A percentile compares a stretch with the other conserved stretches of the same genome.
phyloP scores from a whole-genome alignment of 2,329 filamentous ascomycete species.

The Verticillium dahliae region DNA sequence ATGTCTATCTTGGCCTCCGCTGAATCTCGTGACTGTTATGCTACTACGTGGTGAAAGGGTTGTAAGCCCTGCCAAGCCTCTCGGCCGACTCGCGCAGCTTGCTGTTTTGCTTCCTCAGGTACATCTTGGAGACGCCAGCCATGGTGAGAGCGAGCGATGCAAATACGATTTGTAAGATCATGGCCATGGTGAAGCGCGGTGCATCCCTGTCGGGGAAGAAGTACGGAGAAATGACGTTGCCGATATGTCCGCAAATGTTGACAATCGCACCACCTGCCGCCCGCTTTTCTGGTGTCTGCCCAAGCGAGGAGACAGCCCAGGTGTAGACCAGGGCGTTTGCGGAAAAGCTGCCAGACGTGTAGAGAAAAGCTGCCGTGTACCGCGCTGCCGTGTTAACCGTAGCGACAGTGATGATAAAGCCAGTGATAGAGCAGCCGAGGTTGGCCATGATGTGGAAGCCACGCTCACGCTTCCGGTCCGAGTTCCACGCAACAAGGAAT shows the following conservation, averaged over 20 bases:
- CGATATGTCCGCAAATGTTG: conserved; percentile 27
- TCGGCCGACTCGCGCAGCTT: conserved; percentile 17
- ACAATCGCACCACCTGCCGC: conserved; percentile 32
- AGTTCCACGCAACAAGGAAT: conserved; percentile 29
- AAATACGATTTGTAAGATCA: conserved; percentile 12
- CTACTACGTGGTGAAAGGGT: neutral
- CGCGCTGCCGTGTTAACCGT: conserved; percentile 20
- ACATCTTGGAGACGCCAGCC: conserved; percentile 26
- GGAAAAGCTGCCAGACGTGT: conserved; percentile 26
- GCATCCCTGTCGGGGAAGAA: conserved; percentile 25
- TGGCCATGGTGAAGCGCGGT: conserved; percentile 13
- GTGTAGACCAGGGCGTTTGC: conserved; percentile 38
- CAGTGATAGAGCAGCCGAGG: conserved; percentile 30
- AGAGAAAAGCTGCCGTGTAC: conserved; percentile 23
- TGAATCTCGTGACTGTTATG: neutral
- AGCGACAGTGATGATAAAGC: conserved; percentile 22
- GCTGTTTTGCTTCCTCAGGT: conserved; percentile 26
- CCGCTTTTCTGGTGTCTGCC: conserved; percentile 39
- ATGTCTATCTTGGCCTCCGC: neutral
- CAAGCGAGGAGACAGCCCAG: conserved; percentile 31
- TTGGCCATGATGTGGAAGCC: conserved; percentile 35
- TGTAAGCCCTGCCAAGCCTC: conserved; percentile 16
- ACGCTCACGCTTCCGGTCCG: conserved; percentile 37
- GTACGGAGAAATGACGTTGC: conserved; percentile 30
- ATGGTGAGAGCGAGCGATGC: conserved; percentile 23